Evolutionary conservation across 768 basidiomycete species (phyloP).

Genomic region (Amanita inopinata): DNA sequence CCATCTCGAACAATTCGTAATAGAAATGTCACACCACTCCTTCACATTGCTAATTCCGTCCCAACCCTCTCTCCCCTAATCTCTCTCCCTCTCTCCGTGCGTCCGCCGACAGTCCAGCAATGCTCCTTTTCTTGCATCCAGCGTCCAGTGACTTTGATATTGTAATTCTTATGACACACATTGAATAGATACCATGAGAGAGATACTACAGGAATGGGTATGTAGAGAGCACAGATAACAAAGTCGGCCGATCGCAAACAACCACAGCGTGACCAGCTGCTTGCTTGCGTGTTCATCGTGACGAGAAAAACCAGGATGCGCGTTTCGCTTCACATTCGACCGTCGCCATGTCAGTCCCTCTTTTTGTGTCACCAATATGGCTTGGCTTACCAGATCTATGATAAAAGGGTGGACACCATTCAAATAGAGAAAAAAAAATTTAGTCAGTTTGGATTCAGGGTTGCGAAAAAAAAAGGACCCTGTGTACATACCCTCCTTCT

Average conservation of each 20-base stretch:
- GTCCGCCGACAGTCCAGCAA: too few relatives aligned
- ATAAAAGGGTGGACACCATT: slow-evolving; percentile 13
- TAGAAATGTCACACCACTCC: background rate
- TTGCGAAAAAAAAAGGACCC: slow-evolving; percentile 14
- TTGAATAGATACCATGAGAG: slow-evolving; percentile 15
- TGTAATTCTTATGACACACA: slow-evolving; percentile 3
- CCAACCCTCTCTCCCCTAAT: too few relatives aligned
- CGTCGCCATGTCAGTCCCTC: slow-evolving; percentile 1
- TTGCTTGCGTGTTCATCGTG: slow-evolving; percentile 38
- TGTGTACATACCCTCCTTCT: slow-evolving; percentile 52
- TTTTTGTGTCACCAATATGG: slow-evolving; percentile 13
- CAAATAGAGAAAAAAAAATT: too few relatives aligned
- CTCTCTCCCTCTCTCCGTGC: too few relatives aligned
- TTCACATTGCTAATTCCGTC: background rate
- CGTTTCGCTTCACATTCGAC: slow-evolving; percentile 81
- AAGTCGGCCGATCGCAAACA: slow-evolving; percentile 3
- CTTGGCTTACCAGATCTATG: slow-evolving; percentile 30
- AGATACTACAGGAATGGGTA: slow-evolving; percentile 12
- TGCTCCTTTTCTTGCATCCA: background rate
- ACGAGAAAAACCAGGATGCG: slow-evolving; percentile 90
- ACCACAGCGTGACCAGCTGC: slow-evolving; percentile 5
- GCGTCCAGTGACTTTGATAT: background rate
- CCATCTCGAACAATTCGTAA: background rate
- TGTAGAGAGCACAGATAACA: slow-evolving; percentile 9
- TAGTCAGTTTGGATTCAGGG: slow-evolving; percentile 15